Conservation (phyloP, 1,139 yeast genomes). For the Yarrowia galli region DNA sequence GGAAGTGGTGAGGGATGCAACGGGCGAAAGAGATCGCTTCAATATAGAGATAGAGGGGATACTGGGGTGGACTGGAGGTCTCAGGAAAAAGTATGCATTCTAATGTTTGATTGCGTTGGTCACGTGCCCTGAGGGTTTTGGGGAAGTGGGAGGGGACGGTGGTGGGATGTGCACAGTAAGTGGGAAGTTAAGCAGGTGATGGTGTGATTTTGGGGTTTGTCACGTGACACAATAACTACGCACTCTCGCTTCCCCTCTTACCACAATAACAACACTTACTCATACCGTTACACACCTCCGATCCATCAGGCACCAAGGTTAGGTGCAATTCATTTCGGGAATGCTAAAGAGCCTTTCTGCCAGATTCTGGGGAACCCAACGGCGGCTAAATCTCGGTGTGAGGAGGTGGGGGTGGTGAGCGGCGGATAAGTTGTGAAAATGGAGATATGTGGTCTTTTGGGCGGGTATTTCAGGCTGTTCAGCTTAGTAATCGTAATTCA, state of each 20-base stretch:
- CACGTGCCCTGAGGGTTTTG: constrained; percentile 4
- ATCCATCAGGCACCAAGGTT: constrained; percentile 15
- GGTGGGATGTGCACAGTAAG: too few relatives aligned
- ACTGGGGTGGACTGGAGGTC: not conserved
- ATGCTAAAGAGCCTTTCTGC: not conserved
- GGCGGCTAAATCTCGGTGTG: constrained; percentile 1
- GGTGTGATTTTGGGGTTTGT: too few relatives aligned
- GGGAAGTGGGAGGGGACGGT: not conserved
- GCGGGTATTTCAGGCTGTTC: too few relatives aligned
- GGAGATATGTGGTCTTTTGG: too few relatives aligned
- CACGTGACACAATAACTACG: too few relatives aligned
- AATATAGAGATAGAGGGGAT: not conserved
- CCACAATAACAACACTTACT: too few relatives aligned
- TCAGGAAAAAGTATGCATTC: constrained; percentile 11
- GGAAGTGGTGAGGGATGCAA: not conserved
- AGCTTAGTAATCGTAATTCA: too few relatives aligned
- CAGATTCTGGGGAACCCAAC: constrained; percentile 7
- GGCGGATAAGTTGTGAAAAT: too few relatives aligned
- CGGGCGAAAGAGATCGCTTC: not conserved
- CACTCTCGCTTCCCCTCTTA: too few relatives aligned
- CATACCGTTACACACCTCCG: not conserved
- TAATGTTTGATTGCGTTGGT: constrained; percentile 31
- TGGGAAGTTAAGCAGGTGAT: too few relatives aligned
- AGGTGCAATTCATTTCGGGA: constrained; percentile 4
- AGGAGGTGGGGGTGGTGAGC: not conserved